These are phyloP conservation scores for Cyclostephanos invisitatus DNA, from an alignment of 108 stramenopile genomes.

Conservation along the genomic window DNA sequence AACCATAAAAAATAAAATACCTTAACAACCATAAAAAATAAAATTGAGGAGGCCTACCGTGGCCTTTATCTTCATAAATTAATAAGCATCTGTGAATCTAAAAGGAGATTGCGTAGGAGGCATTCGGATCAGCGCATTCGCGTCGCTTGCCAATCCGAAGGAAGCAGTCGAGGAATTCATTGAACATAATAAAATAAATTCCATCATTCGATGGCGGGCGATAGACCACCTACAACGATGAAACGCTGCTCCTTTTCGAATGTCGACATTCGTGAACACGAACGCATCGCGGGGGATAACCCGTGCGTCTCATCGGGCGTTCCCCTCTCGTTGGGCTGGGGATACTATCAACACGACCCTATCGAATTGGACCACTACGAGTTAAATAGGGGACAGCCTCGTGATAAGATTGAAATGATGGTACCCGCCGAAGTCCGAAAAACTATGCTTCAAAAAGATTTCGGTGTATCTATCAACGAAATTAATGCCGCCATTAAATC, in stretches of 20 bases:
- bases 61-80: no score
- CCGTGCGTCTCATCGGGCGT: conserved; percentile 52
- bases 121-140: no score
- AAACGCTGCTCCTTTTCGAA: conserved; percentile 18
- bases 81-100: no score
- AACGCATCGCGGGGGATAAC: conserved; percentile 54
- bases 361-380: conserved; percentile 45
- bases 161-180: no score
- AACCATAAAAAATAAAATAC: no score
- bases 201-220: no score
- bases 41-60: no score
- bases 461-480: conserved; percentile 31
- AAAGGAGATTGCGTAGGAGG: no score
- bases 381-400: conserved; percentile 38
- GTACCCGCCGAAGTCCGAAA: conserved; percentile 40
- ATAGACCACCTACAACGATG: background rate
- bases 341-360: conserved; percentile 28
- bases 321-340: conserved; percentile 55
- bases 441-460: conserved; percentile 43
- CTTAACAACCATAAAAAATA: no score
- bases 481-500: conserved; percentile 35
- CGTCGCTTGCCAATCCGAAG: no score
- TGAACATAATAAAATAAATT: no score
- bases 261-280: conserved; percentile 53
- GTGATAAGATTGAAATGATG: conserved; percentile 52